Base-by-base conservation (phyloP, 257 asterid genomes). In the Dorcoceras hygrometricum region DNA sequence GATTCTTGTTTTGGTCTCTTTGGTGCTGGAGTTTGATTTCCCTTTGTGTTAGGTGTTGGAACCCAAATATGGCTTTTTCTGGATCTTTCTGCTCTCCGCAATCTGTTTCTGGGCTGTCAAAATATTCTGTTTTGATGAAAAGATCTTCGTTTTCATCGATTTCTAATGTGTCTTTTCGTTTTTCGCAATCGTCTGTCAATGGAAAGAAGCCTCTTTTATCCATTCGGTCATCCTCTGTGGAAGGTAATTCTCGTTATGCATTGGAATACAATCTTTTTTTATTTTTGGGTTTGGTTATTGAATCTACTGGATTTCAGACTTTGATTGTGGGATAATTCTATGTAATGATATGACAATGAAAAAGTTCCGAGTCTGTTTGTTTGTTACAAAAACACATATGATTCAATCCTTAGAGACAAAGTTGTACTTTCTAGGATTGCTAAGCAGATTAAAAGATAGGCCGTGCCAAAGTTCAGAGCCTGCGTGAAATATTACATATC, bases 181-280 rank as follows among this genome's bases (percentile, higher is more conserved):
- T 65, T 71, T 67, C 84, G 24, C 82, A 78, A n/a, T 32, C 81
- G 5, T 23, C 64, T 78, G 63, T 76, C 68, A 75, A 71, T 59
- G 76, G 82, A 63, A 80, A 65, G 71, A 81, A 24, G 12, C 76
- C 75, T 71, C 72, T 77, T 54, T 73, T 83, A 32, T 78, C 82
- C 6, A 75, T 87, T 50, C 75, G 79, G 70, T 73, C 91, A 9
- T 86, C 88, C 43, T 76, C 89, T 12, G 82, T 87, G 20, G 74
- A 83, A 74, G 95, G 95, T 87, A 28, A 18, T 32, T n/a, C 22
- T 64, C 26, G 50, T 25, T 25, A 8, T 7, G 3, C 28, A 6
- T 8, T 9, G 62, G 4, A 29, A 6, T 20, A 12, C 54, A 11
- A 7, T 27, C n/a, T 5, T 55, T 46, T 20, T 8, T n/a, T n/a